Evolutionary conservation across 768 basidiomycete species (phyloP), one percentile per base, ranked within the genome.

Genomic region (Pulveroboletus sp.): DNA sequence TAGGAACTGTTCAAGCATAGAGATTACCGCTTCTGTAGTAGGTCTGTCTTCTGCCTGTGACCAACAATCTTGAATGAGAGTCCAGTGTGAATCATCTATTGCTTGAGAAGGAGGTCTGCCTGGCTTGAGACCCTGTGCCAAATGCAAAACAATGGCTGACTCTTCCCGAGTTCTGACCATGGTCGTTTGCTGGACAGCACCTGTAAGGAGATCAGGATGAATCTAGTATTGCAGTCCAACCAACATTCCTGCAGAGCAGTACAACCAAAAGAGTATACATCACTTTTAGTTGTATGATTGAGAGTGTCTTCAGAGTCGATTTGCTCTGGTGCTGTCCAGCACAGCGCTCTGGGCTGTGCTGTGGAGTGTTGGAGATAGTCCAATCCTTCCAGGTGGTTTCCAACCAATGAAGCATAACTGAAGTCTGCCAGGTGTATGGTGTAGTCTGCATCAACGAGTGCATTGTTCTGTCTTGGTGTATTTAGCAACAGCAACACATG

Each of bases 381-480:
- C 23, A 39, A 8, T 24, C 22, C 38, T n/a, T 39, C 38, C 6
- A 22, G 38, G 24, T 23, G 13, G 8, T 26, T 26, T 4, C 38
- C 38, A 23, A 24, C 13, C 2, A 39, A 9, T 12, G 38, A 39
- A 26, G 38, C 11, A n/a, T 40, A 40, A 24, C 39, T 23, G 23
- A n/a, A 36, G 11, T 36, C 35, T 6, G 17, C 35, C 6, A 36
- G 17, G 11, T 17, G 17, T 5, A 39, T 30, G 5, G 16, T 20
- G 17, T 40, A 34, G 2, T 29, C 19, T 13, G 13, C 41, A n/a
- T 43, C 47, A 16, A 49, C 34, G 17, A 49, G 47, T 17, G 43
- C 47, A 12, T 49, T 49, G 6, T 49, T 43, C 47, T 49, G 20
- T 29, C 16, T 5, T 20, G n/a, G n/a, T n/a, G n/a, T n/a, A n/a